phyloP scores from a whole-genome alignment of 2,329 filamentous ascomycete species.

The Colletotrichum sp. region DNA sequence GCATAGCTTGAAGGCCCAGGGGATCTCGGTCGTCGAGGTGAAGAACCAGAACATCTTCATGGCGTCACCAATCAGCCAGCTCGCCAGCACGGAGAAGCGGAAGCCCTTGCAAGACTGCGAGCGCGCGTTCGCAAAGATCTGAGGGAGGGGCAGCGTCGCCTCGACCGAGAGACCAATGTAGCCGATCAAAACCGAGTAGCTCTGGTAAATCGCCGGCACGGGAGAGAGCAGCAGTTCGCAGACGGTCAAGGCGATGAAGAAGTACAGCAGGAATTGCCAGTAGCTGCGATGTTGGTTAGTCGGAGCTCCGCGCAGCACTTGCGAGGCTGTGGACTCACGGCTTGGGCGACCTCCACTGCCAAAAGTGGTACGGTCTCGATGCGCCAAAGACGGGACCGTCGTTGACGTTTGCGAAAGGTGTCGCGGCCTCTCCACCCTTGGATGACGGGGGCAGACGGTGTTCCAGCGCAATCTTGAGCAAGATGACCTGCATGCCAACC shows the following conservation, averaged over 20 bases:
- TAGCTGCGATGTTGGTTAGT: conserved; percentile 54
- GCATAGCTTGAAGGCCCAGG: conserved; percentile 81
- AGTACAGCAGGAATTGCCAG: conserved; percentile 78
- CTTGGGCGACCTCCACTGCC: conserved; percentile 78
- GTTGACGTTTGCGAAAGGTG: conserved; percentile 65
- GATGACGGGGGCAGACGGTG: conserved; percentile 65
- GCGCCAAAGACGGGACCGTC: conserved; percentile 39
- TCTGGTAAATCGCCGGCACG: conserved; percentile 59
- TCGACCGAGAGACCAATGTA: conserved; percentile 80
- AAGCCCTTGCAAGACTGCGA: conserved; percentile 78
- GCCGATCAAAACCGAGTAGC: conserved; percentile 73
- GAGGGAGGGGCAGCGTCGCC: conserved; percentile 81
- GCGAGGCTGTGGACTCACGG: conserved; percentile 52
- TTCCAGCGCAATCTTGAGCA: conserved; percentile 73
- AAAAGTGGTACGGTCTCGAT: conserved; percentile 76
- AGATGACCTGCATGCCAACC: conserved; percentile 65
- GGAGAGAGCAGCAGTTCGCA: conserved; percentile 72
- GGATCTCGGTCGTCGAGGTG: conserved; percentile 71
- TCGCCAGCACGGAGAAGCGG: conserved; percentile 74
- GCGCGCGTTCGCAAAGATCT: conserved; percentile 74
- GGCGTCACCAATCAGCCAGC: conserved; percentile 79
- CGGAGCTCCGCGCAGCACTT: not conserved
- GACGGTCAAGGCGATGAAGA: conserved; percentile 64
- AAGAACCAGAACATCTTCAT: conserved; percentile 94
- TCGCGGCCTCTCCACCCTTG: conserved; percentile 63